Evolutionary conservation across 1,139 yeast species (phyloP).

Genomic region (Candida sojae): DNA sequence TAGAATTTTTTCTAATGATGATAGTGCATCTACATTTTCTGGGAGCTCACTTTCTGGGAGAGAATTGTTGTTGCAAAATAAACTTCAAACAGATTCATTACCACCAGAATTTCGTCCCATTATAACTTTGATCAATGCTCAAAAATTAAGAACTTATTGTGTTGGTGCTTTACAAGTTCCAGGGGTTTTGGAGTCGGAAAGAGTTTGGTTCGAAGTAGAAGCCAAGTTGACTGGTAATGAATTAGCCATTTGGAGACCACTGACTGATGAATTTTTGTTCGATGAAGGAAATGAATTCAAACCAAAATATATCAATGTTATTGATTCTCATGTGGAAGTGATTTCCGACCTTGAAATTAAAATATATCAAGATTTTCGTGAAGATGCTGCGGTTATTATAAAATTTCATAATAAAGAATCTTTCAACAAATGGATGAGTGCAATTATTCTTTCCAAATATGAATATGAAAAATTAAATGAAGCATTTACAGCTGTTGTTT

Average conservation of each 20-base stretch:
- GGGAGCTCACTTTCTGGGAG: conserved; percentile 15
- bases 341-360: conserved; percentile 25
- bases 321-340: conserved; percentile 43
- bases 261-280: conserved; percentile 21
- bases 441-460: conserved; percentile 47
- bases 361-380: conserved; percentile 42
- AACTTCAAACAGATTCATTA: conserved; percentile 26
- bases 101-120: conserved; percentile 44
- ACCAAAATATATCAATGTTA: conserved; percentile 51
- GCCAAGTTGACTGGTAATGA: conserved; percentile 55
- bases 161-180: conserved; percentile 32
- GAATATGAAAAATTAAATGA: conserved; percentile 55
- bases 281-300: conserved; percentile 32
- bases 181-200: conserved; percentile 13
- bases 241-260: conserved; percentile 49
- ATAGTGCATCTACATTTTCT: conserved; percentile 18
- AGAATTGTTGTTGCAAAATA: conserved; percentile 23
- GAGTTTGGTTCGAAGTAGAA: conserved; percentile 39
- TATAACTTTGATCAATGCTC: conserved; percentile 44
- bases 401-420: conserved; percentile 34
- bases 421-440: conserved; percentile 45
- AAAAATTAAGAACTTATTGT: conserved; percentile 40
- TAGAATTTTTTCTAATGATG: conserved; percentile 29
- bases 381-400: conserved; percentile 32
- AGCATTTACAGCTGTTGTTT: conserved; percentile 56